These are phyloP conservation scores for Spathaspora hagerdaliae DNA, from an alignment of 805 yeast genomes.

Conservation along the genomic window DNA sequence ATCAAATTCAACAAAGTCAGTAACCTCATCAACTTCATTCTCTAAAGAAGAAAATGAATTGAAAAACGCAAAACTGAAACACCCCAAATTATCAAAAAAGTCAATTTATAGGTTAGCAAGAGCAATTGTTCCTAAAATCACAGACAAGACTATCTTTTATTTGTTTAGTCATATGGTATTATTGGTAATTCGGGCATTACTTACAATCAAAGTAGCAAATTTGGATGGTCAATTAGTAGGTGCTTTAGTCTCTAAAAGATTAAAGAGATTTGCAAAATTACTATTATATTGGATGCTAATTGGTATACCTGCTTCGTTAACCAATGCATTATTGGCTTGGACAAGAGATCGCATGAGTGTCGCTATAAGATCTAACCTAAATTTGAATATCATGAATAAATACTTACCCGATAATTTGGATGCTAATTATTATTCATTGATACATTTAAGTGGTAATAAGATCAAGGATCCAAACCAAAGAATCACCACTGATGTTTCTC, in stretches of 20 bases:
- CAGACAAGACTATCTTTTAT: conserved; percentile 26
- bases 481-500: conserved; percentile 73
- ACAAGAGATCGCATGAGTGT: conserved; percentile 56
- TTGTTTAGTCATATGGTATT: conserved; percentile 54
- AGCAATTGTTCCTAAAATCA: conserved; percentile 31
- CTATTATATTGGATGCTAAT: conserved; percentile 75
- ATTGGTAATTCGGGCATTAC: conserved; percentile 61
- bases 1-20: background rate
- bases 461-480: conserved; percentile 79
- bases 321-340: conserved; percentile 66
- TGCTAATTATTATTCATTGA: conserved; percentile 70
- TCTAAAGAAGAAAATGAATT: conserved; percentile 6
- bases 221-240: conserved; percentile 86
- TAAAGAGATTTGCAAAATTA: conserved; percentile 58
- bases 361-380: conserved; percentile 59
- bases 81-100: conserved; percentile 25
- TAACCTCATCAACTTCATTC: conserved; percentile 1
- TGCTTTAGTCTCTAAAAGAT: conserved; percentile 66
- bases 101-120: conserved; percentile 25
- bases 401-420: conserved; percentile 68
- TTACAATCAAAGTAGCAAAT: conserved; percentile 79
- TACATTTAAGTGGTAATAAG: conserved; percentile 49
- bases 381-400: conserved; percentile 58
- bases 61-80: conserved; percentile 11
- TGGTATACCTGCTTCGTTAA: conserved; percentile 82